A percentile compares a stretch with the other conserved stretches of the same genome.
Conservation (phyloP, 306 rosid genomes). For the Citrullus amarus region DNA sequence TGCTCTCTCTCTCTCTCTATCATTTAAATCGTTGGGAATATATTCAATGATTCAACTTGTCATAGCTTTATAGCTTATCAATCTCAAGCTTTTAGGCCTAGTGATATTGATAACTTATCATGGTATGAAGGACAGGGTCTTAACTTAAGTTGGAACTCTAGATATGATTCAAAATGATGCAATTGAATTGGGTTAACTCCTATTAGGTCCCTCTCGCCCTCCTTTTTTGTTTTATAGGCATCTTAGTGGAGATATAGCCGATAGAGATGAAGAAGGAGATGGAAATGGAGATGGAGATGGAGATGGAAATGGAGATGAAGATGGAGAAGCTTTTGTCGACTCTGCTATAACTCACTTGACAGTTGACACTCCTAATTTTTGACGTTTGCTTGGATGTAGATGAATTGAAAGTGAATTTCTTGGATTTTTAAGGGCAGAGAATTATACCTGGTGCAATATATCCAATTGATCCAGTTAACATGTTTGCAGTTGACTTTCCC, state of each 20-base stretch:
- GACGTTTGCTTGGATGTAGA: not conserved
- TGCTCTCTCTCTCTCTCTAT: not conserved
- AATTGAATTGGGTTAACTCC: not conserved
- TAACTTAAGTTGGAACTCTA: not conserved
- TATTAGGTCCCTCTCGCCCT: not conserved
- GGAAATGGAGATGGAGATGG: not conserved
- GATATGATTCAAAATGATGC: not conserved
- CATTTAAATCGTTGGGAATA: not conserved
- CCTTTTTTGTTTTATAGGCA: not conserved
- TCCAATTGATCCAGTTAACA: constrained; percentile 50
- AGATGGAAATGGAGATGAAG: not conserved
- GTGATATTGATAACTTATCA: not conserved
- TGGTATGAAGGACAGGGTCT: not conserved
- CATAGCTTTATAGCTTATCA: not conserved
- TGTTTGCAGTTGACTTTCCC: constrained; percentile 48
- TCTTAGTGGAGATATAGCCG: not conserved
- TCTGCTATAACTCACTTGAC: not conserved
- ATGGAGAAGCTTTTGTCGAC: not conserved
- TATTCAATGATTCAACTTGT: not conserved
- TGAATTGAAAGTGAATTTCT: not conserved
- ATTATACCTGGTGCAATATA: constrained; percentile 61
- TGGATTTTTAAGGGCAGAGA: not conserved
- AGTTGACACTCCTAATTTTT: not conserved
- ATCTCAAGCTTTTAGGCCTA: not conserved
- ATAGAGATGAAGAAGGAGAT: not conserved